Conservation (phyloP, 2,329 filamentous ascomycete genomes). For the Pseudogymnoascus verrucosus region DNA sequence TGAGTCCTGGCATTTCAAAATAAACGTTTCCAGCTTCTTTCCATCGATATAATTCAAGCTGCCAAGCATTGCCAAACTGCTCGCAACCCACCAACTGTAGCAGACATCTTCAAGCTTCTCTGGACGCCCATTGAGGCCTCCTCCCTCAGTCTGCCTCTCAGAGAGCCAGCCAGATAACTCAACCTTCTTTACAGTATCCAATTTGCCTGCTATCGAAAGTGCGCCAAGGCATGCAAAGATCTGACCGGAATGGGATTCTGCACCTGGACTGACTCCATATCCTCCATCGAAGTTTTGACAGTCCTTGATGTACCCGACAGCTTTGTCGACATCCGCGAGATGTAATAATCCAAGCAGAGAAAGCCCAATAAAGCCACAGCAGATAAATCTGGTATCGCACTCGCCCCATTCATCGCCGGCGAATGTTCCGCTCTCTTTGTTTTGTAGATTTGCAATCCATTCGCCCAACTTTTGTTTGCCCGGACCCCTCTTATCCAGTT, state of each 20-base stretch:
- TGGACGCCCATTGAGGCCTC: slow-evolving; percentile 86
- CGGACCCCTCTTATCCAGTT: slow-evolving; percentile 64
- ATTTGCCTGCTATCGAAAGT: slow-evolving; percentile 69
- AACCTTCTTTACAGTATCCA: slow-evolving; percentile 77
- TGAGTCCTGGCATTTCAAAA: slow-evolving; percentile 79
- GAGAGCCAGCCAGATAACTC: slow-evolving; percentile 84
- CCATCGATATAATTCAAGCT: slow-evolving; percentile 90
- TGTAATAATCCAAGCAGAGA: slow-evolving; percentile 71
- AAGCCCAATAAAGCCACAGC: slow-evolving; percentile 79
- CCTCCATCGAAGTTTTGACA: slow-evolving; percentile 94
- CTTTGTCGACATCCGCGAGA: slow-evolving; percentile 70
- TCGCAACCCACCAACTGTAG: slow-evolving; percentile 98
- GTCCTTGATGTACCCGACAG: slow-evolving; percentile 67
- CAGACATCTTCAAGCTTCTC: slow-evolving; percentile 96
- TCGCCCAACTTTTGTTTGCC: slow-evolving; percentile 54
- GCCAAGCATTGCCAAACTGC: slow-evolving; percentile 81
- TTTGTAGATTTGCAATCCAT: slow-evolving; percentile 80
- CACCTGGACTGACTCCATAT: slow-evolving; percentile 81
- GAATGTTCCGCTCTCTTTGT: slow-evolving; percentile 75
- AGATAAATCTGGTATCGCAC: slow-evolving; percentile 89
- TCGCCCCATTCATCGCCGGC: slow-evolving; percentile 95
- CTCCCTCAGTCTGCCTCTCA: slow-evolving; percentile 79
- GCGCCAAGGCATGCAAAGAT: slow-evolving; percentile 91
- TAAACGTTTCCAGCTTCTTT: slow-evolving; percentile 69
- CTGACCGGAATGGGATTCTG: slow-evolving; percentile 91